Evolutionary conservation across 176 grass and related monocot species (phyloP), one percentile per base, ranked within the genome.

Genomic region (Saccharum officinarum): DNA sequence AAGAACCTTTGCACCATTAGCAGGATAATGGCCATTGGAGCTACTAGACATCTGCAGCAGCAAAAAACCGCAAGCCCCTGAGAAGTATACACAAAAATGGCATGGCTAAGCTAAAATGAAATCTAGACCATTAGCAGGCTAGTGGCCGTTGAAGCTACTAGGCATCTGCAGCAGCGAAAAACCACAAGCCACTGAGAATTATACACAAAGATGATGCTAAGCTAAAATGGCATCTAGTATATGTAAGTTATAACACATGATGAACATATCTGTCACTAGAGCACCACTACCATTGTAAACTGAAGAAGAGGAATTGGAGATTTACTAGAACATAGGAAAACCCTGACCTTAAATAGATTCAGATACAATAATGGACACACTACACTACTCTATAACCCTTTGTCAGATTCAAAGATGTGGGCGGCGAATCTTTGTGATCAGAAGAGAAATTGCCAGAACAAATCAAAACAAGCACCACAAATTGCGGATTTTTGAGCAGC

Each of bases 21-120:
- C 54, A 66, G 66, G 45, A 82, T 55, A 66, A 23, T 77, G 82
- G 42, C 86, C 71, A 28, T 85, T 91, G 55, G 86, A 87, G 66
- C 80, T 85, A 82, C 89, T 91, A 85, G 89, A 77, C 89, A 91
- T 88, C 89, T 91, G 82, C 52, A 77, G 54, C 64, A 71, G 12
- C 78, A 73, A 64, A 17, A 87, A 87, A 60, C 15, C 8, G 0
- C 65, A 69, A 69, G 44, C 1, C 12, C 3, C 30, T 68, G 12
- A 82, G 80, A 61, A 68, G 12, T 17, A 74, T 33, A 3, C 36
- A 39, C 2, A 59, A 12, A 65, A 45, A 82, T 30, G 22, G 1
- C 39, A 18, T 12, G 20, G 44, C 33, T 81, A 78, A 76, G 42
- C 25, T 64, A 65, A 77, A 78, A 82, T 54, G 23, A 4, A 9